These are phyloP conservation scores for Podila horticola DNA, from an alignment of 192 early-diverging fungal genomes.

Conservation along the genomic window DNA sequence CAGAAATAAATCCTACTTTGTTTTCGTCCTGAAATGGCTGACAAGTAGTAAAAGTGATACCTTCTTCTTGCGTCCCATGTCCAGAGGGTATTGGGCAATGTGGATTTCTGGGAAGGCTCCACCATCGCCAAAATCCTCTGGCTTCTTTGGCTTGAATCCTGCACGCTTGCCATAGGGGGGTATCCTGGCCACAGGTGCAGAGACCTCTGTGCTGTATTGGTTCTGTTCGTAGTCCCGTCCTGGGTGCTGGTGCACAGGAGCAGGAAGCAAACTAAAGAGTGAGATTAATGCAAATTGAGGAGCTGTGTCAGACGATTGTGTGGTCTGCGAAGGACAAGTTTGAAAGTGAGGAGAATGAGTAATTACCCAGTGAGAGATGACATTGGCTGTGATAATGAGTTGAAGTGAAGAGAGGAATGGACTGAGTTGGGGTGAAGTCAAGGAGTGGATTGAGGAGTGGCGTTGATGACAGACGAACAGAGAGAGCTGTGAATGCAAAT, in stretches of 20 bases:
- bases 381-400: background rate
- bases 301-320: background rate
- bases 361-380: conserved; percentile 17
- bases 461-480: background rate
- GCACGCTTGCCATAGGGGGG: conserved; percentile 86
- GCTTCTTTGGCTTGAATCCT: conserved; percentile 81
- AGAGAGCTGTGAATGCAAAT: background rate
- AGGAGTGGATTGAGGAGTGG: background rate
- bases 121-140: conserved; percentile 94
- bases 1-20: background rate
- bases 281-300: background rate
- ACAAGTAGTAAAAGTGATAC: conserved; percentile 15
- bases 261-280: conserved; percentile 28
- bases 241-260: conserved; percentile 44
- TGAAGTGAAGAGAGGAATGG: background rate
- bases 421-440: background rate
- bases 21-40: background rate
- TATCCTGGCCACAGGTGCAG: conserved; percentile 31
- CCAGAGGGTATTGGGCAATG: conserved; percentile 92
- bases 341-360: background rate
- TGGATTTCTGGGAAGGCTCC: conserved; percentile 97
- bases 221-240: conserved; percentile 35
- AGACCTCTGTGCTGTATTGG: conserved; percentile 17
- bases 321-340: background rate
- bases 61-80: conserved; percentile 87